These are phyloP conservation scores for Mycena chlorophos DNA, from an alignment of 768 basidiomycete genomes.

Conservation along the genomic window DNA sequence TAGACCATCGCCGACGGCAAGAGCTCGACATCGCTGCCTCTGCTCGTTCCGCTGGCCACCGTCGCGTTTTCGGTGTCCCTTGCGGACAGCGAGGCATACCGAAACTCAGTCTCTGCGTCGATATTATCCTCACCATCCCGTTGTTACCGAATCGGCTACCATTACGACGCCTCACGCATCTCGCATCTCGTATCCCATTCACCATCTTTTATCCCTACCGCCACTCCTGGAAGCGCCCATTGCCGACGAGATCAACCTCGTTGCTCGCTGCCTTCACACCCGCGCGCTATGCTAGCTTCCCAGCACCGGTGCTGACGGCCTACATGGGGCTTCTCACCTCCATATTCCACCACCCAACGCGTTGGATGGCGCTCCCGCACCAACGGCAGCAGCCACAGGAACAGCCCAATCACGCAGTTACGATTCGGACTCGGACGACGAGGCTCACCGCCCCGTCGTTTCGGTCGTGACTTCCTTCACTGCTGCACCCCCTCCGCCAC, in stretches of 20 bases:
- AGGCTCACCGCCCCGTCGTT: slow-evolving; percentile 30
- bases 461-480: slow-evolving; percentile 40
- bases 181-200: slow-evolving; percentile 67
- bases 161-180: slow-evolving; percentile 55
- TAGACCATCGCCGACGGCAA: slow-evolving; percentile 59
- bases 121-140: slow-evolving; percentile 70
- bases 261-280: slow-evolving; percentile 65
- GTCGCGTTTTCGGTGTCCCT: slow-evolving; percentile 38
- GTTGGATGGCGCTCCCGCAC: slow-evolving; percentile 45
- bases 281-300: slow-evolving; percentile 57
- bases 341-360: slow-evolving; percentile 52
- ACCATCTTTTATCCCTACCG: slow-evolving; percentile 31
- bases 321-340: slow-evolving; percentile 56
- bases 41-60: slow-evolving; percentile 48
- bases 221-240: slow-evolving; percentile 31
- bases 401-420: slow-evolving; percentile 24
- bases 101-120: slow-evolving; percentile 40
- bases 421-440: slow-evolving; percentile 43
- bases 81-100: slow-evolving; percentile 26
- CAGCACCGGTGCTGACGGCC: slow-evolving; percentile 43
- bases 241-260: slow-evolving; percentile 54
- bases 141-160: slow-evolving; percentile 77
- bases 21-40: slow-evolving; percentile 49
- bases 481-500: slow-evolving; percentile 15
- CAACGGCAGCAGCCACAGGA: slow-evolving; percentile 6